Evolutionary conservation across 345 rosid species (phyloP).

Genomic region (Eucalyptus cloeziana): DNA sequence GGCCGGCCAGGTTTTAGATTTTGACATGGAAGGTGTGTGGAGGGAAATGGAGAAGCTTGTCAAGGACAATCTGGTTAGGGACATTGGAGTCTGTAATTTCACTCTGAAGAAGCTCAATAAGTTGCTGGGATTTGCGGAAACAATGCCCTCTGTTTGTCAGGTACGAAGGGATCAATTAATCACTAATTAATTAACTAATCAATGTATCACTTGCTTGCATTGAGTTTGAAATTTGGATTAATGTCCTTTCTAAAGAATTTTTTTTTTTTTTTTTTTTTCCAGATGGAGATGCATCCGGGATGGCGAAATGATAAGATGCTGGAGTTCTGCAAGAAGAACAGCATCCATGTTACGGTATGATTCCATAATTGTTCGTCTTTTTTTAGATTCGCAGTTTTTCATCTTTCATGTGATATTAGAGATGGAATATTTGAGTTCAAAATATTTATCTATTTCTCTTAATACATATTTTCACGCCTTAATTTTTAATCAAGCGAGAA

Average conservation of each 20-base stretch:
- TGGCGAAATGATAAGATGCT: constrained; percentile 22
- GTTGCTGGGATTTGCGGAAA: not conserved
- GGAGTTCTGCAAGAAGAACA: constrained; percentile 12
- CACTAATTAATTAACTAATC: not conserved
- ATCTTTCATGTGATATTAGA: no score
- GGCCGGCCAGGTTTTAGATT: constrained; percentile 26
- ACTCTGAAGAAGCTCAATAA: not conserved
- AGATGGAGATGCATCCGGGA: not conserved
- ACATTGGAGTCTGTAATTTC: constrained; percentile 15
- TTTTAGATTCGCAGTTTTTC: not conserved
- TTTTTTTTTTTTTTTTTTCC: not conserved
- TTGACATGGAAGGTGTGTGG: constrained; percentile 57
- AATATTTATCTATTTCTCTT: no score
- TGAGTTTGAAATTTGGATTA: not conserved
- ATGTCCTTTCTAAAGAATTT: not conserved
- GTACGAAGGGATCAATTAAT: not conserved
- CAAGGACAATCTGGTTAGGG: constrained; percentile 23
- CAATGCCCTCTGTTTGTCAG: constrained; percentile 11
- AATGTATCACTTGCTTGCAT: not conserved
- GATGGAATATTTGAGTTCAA: no score
- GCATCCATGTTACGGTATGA: constrained; percentile 40
- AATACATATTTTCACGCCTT: no score
- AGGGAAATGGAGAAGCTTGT: constrained; percentile 44
- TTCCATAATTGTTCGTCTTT: no score
- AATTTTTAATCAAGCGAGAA: no score